Percentiles rank a stretch among this genome's conserved stretches.
phyloP scores from a whole-genome alignment of 495 filamentous ascomycete genomes.

The Aspergillus coremiiformis region DNA sequence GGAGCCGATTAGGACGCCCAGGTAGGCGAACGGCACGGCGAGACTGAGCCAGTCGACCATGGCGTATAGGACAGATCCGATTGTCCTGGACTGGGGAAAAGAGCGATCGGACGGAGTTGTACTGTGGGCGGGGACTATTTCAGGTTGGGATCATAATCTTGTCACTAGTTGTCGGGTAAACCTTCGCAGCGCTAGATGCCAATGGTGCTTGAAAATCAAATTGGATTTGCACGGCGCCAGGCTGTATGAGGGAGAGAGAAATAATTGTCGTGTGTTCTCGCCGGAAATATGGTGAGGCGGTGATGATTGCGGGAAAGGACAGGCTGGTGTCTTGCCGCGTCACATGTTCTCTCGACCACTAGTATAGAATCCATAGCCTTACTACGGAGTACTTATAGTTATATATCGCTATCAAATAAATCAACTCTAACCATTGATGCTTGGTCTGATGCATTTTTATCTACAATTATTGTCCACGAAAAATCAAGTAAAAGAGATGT shows the following conservation, averaged over 20 bases:
- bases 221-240: background rate
- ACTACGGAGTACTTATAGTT: background rate
- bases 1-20: constrained; percentile 77
- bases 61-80: constrained; percentile 1
- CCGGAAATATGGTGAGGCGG: background rate
- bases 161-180: background rate
- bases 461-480: background rate
- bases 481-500: background rate
- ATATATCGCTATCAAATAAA: background rate
- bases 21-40: constrained; percentile 75
- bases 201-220: background rate
- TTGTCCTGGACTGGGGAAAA: background rate
- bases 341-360: constrained; percentile 21
- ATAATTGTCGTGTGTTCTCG: background rate
- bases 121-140: background rate
- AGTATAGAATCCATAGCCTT: too few species aligned
- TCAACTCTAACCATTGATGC: background rate
- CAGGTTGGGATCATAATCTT: constrained; percentile 1
- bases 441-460: background rate
- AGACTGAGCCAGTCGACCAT: constrained; percentile 78
- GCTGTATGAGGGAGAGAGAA: constrained; percentile 7
- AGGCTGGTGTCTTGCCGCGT: constrained; percentile 24
- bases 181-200: background rate
- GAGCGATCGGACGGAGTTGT: background rate
- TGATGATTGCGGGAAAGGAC: constrained; percentile 21